Evolutionary conservation across 139 green algal species (phyloP), one percentile per base, ranked within the genome.

Genomic region (Eudorina sp.): DNA sequence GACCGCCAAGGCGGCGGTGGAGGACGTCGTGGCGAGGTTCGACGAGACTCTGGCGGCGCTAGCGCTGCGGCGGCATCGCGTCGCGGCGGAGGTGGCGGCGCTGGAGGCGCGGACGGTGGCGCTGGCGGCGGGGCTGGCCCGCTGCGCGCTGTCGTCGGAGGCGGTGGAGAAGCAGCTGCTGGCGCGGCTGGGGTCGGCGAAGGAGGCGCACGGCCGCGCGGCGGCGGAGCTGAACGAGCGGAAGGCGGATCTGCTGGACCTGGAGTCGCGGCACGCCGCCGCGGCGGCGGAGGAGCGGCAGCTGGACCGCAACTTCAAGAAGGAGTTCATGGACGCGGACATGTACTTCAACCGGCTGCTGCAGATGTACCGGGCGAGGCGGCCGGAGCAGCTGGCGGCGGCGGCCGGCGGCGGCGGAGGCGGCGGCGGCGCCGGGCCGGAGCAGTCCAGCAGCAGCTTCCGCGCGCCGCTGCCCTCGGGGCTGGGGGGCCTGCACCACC

Each of bases 261-360:
- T 78, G 45, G 85, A 85, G 29, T 36, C 74, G 27, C 53, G 66
- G 36, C 45, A 81, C 40, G 41, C 87, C 0, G 69, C 80, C 46
- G 48, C 88, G 83, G 18, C 29, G 0, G 58, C 66, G 9, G 88
- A 93, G 74, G 88, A 93, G 34, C 89, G 89, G 41, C 38, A 40
- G 51, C 70, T 93, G 72, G 84, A 93, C 64, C 80, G 76, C 6
- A 92, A 90, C 70, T 90, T 93, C 79, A 91, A 90, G 41, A 86
- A 89, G 79, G 90, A 93, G 84, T 93, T 93, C 74, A 60, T 66
- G 1, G 90, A 93, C 34, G 64, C 85, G 1, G 88, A 93, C 43
- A 23, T 72, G 4, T 43, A 73, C 70, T 88, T 85, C 62, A 55
- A 60, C 38, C 70, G 74, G 38, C 74, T 93, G 72, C 79, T 86